Evolutionary conservation across 306 rosid species (phyloP), one percentile per base, ranked within the genome.

Genomic region (Quercus mongolica): DNA sequence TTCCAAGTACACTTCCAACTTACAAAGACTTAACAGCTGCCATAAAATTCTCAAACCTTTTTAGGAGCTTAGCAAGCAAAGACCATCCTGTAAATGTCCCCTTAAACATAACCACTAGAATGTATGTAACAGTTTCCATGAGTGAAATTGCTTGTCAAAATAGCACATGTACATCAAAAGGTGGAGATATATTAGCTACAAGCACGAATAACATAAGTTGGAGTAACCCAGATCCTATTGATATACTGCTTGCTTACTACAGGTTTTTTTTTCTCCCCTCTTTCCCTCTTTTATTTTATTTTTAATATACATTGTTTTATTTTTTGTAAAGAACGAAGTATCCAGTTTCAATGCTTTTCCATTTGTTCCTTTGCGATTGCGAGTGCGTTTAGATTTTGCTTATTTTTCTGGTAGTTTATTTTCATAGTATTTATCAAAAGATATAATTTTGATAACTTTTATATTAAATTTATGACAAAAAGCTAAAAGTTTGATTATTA

Each of bases 151-250:
- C 58, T 2, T 88, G 90, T 2, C 44, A 38, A 38, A 38, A 38
- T 75, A 59, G 52, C 7, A 76, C 21, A 49, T 86, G 90, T 64
- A 67, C 14, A 4, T 89, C 87, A 55, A 84, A 81, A 17, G 69
- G 70, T 46, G 86, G 78, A 30, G 82, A 85, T 33, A 26, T 87
- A 0, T 68, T 65, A 3, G 71, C 89, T 51, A 35, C 92, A 4
- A 84, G 82, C 71, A 14, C 88, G 81, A 88, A 81, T 83, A 90
- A 88, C 85, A 76, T 83, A 70, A 88, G 88, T 25, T 88, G 87
- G 62, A 73, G 69, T 18, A 5, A 18, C 21, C 92, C 89, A 38
- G 11, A 7, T 21, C 21, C 9, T 5, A 73, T 65, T 54, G 82
- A 80, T 52, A 70, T 90, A 15, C 44, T 38, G 44, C 44, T 38